A percentile compares a stretch with the other conserved stretches of the same genome.
Evolutionary conservation across 768 basidiomycete species (phyloP).

Genomic region (Lyophyllum semitale): DNA sequence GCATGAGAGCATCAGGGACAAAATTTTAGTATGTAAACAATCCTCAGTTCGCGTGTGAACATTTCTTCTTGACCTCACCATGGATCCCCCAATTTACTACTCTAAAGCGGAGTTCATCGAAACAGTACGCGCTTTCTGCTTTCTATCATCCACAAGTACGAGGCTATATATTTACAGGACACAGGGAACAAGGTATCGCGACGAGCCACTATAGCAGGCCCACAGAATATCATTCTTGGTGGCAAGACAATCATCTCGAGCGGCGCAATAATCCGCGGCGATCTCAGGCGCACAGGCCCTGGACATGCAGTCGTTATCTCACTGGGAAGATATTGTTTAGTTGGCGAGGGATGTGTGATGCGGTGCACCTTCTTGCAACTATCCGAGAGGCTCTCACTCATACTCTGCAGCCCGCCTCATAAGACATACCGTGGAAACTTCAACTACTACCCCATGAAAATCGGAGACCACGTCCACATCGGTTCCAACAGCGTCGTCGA

Average conservation of each 20-base stretch:
- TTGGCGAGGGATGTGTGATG: constrained; percentile 90
- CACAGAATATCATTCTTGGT: constrained; percentile 95
- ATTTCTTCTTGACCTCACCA: constrained; percentile 25
- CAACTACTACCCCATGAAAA: constrained; percentile 98
- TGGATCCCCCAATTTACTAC: constrained; percentile 80
- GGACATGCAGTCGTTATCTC: constrained; percentile 94
- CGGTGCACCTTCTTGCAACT: constrained; percentile 44
- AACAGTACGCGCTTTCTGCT: constrained; percentile 52
- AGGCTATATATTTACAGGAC: constrained; percentile 51
- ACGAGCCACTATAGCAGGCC: constrained; percentile 87
- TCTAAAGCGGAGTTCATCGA: constrained; percentile 86
- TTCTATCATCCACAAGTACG: not conserved
- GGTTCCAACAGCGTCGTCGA: constrained; percentile 89
- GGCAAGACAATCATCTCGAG: constrained; percentile 96
- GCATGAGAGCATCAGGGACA: not conserved
- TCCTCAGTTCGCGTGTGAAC: too few relatives aligned
- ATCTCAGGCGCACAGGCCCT: constrained; percentile 84
- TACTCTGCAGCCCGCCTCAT: constrained; percentile 68
- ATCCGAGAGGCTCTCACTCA: not conserved
- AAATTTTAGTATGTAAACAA: not conserved
- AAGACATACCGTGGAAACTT: constrained; percentile 89
- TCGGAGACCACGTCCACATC: constrained; percentile 94
- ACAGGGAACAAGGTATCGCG: constrained; percentile 96
- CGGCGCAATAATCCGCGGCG: constrained; percentile 90
- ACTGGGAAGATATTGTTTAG: constrained; percentile 88